Base-by-base conservation (phyloP, 345 rosid genomes). In the Eucalyptus sp. region DNA sequence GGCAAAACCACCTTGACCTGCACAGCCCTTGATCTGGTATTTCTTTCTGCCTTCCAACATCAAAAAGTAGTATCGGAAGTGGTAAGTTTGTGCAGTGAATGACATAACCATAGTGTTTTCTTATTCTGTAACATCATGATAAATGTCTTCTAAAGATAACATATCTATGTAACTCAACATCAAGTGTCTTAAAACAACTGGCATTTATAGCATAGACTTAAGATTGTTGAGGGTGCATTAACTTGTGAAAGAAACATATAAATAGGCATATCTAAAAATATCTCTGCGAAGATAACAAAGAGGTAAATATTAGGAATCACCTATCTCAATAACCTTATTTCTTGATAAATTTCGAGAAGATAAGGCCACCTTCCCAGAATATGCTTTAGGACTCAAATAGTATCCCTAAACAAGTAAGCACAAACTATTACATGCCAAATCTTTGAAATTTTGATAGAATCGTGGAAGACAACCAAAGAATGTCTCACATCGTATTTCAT, bases 1-100 rank as follows among this genome's bases (percentile, higher is more conserved):
- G 90, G 97, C 98, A 95, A 98, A 98, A 86, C 95, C 96, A 92
- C 99, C 99, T 90, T 95, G 93, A 88, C 98, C 99, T 66, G 99
- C 98, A 90, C 96, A 95, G n/a, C 99, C 99, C 93, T 96, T 97
- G 92, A 98, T 94, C 91, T 94, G 98, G 95, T 97, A 97, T 93
- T 95, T 96, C 93, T 89, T 94, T 92, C 96, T 94, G 90, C 99
- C 99, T 98, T 89, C 68, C 87, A 92, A 85, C 83, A 87, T 87
- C 49, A 87, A 43, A 76, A 9, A 44, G 83, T 13, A 76, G 29
- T 20, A 76, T 41, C 37, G 83, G 48, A 76, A 76, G 48, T 76
- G 83, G 29, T 76, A 3, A 76, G 83, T 76, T 76, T 37, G 83
- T 76, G 27, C 48, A 37, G 46, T 2, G 48, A 76, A 76, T 37